phyloP scores from a whole-genome alignment of 331 rosid species.

The Arachis monticola region DNA sequence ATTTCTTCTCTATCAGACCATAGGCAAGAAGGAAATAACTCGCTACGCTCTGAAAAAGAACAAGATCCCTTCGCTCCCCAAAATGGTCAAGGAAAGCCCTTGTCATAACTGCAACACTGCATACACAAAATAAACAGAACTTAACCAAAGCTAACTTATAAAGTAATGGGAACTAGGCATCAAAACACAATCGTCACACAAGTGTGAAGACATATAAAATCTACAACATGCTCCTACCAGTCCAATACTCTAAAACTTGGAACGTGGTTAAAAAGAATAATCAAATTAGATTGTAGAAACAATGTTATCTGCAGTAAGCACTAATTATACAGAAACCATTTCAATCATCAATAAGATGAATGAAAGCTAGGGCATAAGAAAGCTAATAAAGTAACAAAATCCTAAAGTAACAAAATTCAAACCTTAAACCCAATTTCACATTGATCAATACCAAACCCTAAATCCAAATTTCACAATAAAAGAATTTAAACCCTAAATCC shows the following conservation, averaged over 20 bases:
- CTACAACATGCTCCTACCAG: conserved; percentile 86
- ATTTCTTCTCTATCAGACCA: conserved; percentile 46
- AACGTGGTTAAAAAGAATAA: conserved; percentile 32
- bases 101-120: conserved; percentile 86
- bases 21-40: conserved; percentile 81
- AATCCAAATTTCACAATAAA: no score
- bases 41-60: conserved; percentile 72
- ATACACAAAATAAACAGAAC: conserved; percentile 15
- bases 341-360: neutral
- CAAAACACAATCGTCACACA: conserved; percentile 27
- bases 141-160: neutral
- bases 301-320: neutral
- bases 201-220: conserved; percentile 66
- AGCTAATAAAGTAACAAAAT: neutral
- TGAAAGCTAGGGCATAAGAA: neutral
- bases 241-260: conserved; percentile 77
- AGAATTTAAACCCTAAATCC: no score
- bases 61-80: conserved; percentile 43
- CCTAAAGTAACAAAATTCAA: no score
- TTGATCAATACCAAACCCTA: no score
- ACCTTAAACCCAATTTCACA: no score
- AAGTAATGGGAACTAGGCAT: conserved; percentile 1
- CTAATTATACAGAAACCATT: neutral
- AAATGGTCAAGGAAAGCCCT: conserved; percentile 71
- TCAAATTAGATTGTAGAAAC: conserved; percentile 30